Conservation (phyloP, 2,329 filamentous ascomycete species). For the Neonectria coccinea region DNA sequence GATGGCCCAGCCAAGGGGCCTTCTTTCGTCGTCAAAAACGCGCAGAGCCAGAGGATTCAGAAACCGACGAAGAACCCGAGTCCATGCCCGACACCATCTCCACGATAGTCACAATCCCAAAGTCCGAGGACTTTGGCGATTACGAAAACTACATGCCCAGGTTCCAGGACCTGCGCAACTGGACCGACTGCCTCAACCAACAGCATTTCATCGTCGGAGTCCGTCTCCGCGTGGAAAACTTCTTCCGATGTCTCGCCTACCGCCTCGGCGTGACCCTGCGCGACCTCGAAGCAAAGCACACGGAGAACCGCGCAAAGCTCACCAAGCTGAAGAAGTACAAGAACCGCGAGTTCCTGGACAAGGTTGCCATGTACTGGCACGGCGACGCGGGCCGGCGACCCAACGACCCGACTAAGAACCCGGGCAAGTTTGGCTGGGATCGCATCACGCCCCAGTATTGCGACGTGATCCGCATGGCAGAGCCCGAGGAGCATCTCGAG, state of each 20-base stretch:
- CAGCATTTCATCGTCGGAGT: neutral
- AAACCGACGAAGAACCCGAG: slow-evolving; percentile 11
- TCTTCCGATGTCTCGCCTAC: slow-evolving; percentile 50
- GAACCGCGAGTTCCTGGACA: slow-evolving; percentile 31
- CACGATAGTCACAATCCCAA: slow-evolving; percentile 25
- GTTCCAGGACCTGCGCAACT: slow-evolving; percentile 22
- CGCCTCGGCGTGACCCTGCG: slow-evolving; percentile 54
- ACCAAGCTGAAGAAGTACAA: slow-evolving; percentile 12
- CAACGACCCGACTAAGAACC: slow-evolving; percentile 34
- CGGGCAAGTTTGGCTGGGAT: neutral
- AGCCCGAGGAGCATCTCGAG: slow-evolving; percentile 41
- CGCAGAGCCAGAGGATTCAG: neutral
- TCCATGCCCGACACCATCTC: slow-evolving; percentile 30
- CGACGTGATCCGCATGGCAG: slow-evolving; percentile 50
- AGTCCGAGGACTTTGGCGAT: slow-evolving; percentile 22
- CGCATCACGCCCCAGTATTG: slow-evolving; percentile 37
- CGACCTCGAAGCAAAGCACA: slow-evolving; percentile 25
- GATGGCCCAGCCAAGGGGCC: slow-evolving; percentile 24
- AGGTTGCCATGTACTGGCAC: slow-evolving; percentile 31
- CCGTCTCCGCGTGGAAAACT: slow-evolving; percentile 22
- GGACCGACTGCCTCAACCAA: neutral
- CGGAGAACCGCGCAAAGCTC: slow-evolving; percentile 28
- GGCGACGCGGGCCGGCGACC: slow-evolving; percentile 32
- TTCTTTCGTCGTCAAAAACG: neutral
- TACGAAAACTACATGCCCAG: slow-evolving; percentile 35